Evolutionary conservation across 768 basidiomycete species (phyloP).

Genomic region (Guyanaporus albipodus): DNA sequence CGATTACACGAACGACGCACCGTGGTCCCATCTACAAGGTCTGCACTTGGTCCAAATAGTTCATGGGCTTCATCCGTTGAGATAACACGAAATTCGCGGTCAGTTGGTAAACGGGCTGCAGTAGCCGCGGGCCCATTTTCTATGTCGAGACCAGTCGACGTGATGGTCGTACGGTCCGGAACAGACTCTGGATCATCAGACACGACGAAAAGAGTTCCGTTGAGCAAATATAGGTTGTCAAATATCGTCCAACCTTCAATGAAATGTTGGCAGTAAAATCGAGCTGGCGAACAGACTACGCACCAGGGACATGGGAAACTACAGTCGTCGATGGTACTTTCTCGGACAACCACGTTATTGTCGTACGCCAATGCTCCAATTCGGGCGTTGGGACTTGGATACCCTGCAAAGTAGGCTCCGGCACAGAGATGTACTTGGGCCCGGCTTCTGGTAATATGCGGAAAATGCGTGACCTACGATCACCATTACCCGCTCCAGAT

Average conservation of each 20-base stretch:
- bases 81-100: conserved; percentile 77
- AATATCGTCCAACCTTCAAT: conserved; percentile 84
- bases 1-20: conserved; percentile 38
- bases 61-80: conserved; percentile 58
- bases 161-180: conserved; percentile 65
- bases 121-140: conserved; percentile 52
- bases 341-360: conserved; percentile 37
- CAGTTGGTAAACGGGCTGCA: conserved; percentile 62
- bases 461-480: conserved; percentile 3
- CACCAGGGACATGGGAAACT: conserved; percentile 74
- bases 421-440: not conserved
- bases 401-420: conserved; percentile 1
- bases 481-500: conserved; percentile 22
- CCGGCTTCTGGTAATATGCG: conserved; percentile 2
- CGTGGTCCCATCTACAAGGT: conserved; percentile 72
- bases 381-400: conserved; percentile 8
- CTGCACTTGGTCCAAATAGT: conserved; percentile 71
- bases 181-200: conserved; percentile 62
- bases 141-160: conserved; percentile 63
- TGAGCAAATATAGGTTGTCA: conserved; percentile 75
- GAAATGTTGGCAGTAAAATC: not conserved
- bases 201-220: conserved; percentile 81
- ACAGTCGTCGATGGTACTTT: conserved; percentile 58
- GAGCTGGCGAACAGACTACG: not conserved
- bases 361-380: conserved; percentile 28